A percentile compares a stretch with the other conserved stretches of the same genome.
These are phyloP conservation scores for Metarhizium rileyi DNA, from an alignment of 2,329 filamentous ascomycete species.

Conservation along the genomic window DNA sequence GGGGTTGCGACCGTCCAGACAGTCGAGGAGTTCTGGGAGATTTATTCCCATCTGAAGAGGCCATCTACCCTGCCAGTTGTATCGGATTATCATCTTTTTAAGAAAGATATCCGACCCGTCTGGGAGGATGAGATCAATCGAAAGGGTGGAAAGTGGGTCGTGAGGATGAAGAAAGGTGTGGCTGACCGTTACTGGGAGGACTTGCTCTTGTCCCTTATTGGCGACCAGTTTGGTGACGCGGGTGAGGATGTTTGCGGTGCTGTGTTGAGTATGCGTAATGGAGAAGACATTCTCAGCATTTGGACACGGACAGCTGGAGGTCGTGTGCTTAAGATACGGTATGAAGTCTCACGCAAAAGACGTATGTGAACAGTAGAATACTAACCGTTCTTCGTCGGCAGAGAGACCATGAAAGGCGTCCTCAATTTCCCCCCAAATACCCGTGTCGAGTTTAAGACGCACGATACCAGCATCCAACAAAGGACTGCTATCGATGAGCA, in stretches of 20 bases:
- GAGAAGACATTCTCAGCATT: conserved; percentile 94
- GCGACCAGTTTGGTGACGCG: conserved; percentile 88
- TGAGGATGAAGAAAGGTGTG: conserved; percentile 93
- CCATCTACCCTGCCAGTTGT: conserved; percentile 83
- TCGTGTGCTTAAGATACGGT: conserved; percentile 93
- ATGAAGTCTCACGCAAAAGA: conserved; percentile 21
- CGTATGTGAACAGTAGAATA: background rate
- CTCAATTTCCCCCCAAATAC: conserved; percentile 82
- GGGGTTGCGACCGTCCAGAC: conserved; percentile 73
- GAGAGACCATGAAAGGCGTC: conserved; percentile 88
- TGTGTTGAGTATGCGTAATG: conserved; percentile 87
- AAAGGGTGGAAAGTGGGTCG: conserved; percentile 93
- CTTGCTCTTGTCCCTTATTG: conserved; percentile 78
- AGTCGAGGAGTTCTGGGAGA: conserved; percentile 82
- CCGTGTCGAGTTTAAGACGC: conserved; percentile 88
- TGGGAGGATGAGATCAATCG: conserved; percentile 99
- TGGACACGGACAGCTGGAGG: conserved; percentile 94
- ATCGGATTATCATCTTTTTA: conserved; percentile 97
- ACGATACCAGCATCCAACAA: conserved; percentile 92
- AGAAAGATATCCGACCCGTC: conserved; percentile 88
- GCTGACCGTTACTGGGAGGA: conserved; percentile 97
- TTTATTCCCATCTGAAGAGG: conserved; percentile 82
- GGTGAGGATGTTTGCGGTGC: conserved; percentile 91
- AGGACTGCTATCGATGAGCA: conserved; percentile 84
- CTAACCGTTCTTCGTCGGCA: conserved; percentile 24